These are phyloP conservation scores for Pseudogymnoascus sp. DNA, from an alignment of 2,329 filamentous ascomycete genomes.

Conservation along the genomic window DNA sequence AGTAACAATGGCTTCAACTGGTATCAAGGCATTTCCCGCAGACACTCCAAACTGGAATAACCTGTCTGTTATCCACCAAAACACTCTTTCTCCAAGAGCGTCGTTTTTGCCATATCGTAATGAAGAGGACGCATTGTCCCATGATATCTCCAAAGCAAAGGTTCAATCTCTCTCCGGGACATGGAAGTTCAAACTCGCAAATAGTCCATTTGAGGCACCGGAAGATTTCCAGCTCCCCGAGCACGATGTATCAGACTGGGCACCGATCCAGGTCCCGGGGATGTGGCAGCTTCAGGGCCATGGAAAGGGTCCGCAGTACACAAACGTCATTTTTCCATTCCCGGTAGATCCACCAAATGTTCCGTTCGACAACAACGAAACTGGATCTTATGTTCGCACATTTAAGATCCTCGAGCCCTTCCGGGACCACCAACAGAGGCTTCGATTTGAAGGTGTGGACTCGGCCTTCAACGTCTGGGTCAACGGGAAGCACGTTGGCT, in stretches of 20 bases:
- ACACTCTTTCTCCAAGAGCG: slow-evolving; percentile 48
- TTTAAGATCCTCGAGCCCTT: slow-evolving; percentile 39
- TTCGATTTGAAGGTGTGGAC: slow-evolving; percentile 51
- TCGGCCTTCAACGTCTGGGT: slow-evolving; percentile 49
- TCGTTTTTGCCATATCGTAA: slow-evolving; percentile 46
- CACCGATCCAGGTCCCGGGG: slow-evolving; percentile 41
- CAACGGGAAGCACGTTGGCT: slow-evolving; percentile 46
- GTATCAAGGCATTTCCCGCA: slow-evolving; percentile 19
- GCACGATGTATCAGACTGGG: slow-evolving; percentile 33
- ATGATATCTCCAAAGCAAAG: slow-evolving; percentile 33
- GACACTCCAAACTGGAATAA: slow-evolving; percentile 52
- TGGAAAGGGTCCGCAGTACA: slow-evolving; percentile 43
- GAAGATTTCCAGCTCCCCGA: slow-evolving; percentile 16
- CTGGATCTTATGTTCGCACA: slow-evolving; percentile 42
- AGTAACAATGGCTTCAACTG: neutral
- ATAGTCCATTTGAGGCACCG: slow-evolving; percentile 23
- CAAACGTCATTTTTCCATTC: slow-evolving; percentile 46
- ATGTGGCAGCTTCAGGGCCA: slow-evolving; percentile 50
- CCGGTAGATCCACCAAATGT: slow-evolving; percentile 46
- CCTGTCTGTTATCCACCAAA: slow-evolving; percentile 49
- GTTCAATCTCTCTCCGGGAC: slow-evolving; percentile 26
- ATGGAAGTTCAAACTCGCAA: slow-evolving; percentile 24
- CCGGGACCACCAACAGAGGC: slow-evolving; percentile 35
- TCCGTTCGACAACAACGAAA: slow-evolving; percentile 42
- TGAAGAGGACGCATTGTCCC: slow-evolving; percentile 40